Base-by-base conservation (phyloP, 202 grass and related monocot species). In the Sporobolus alterniflorus region DNA sequence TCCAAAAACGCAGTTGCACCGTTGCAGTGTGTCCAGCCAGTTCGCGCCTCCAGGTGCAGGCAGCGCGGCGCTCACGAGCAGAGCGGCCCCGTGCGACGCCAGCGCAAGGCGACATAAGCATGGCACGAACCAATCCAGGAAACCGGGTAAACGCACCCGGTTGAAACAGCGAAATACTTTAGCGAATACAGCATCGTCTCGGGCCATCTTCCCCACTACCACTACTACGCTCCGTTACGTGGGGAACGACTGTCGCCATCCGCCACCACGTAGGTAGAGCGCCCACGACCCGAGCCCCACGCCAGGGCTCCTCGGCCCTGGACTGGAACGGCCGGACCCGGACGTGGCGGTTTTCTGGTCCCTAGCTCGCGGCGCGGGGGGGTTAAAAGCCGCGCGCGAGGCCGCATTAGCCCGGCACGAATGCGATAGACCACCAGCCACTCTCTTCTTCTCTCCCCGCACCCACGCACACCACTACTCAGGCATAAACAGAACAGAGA, bases 301-400 rank as follows among this genome's bases (percentile, higher is more conserved):
- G 15, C 31, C 48, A 18, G 31, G 24, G 7, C 14, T 14, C 68
- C 9, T 55, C 21, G 8, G 24, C 8, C 49, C 10, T 59, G 22
- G 55, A 59, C 76, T 30, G 21, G 55, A 46, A 16, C 46, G 31
- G 62, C 76, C 9, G 44, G 31, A 67, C 43, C 34, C 15, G 74
- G 31, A 67, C 43, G 28, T 20, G 74, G 61, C 79, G 8, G 69
- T 87, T 87, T 71, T 55, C 62, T 67, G 68, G 80, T 83, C 60
- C 25, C 18, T 71, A 69, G 79, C 79, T 62, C 43, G 73, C 31
- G 20, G 48, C 52, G 42, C 43, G 42, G 48, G 47, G 28, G 51
- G 51, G 69, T 90, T 90, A 87, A 87, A 86, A 87, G 75, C 28
- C 74, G 17, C 72, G 71, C 42, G 63, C 26, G 76, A 86, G 59